Conservation (phyloP, 2,329 filamentous ascomycete species). For the Ascochyta pisi region DNA sequence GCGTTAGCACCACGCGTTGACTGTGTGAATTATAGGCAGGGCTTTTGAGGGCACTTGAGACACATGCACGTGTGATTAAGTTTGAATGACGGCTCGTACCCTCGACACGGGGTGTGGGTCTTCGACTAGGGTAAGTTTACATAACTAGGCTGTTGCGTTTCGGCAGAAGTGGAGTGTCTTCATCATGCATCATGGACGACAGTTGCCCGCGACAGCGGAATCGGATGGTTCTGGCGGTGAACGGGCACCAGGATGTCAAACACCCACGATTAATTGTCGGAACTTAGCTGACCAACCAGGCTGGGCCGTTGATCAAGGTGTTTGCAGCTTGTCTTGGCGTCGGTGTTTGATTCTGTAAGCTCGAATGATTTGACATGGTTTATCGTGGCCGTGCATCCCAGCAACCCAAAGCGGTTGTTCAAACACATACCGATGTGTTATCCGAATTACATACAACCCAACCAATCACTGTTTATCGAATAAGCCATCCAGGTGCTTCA, state of each 20-base stretch:
- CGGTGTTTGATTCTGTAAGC: background rate
- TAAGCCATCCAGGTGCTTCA: background rate
- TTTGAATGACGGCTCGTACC: background rate
- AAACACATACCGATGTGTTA: background rate
- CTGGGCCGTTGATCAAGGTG: background rate
- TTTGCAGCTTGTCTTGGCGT: background rate
- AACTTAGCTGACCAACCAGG: background rate
- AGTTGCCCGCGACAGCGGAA: background rate
- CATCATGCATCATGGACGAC: background rate
- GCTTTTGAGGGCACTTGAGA: background rate
- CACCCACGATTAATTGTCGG: background rate
- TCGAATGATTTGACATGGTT: background rate
- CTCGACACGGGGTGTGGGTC: too few species aligned
- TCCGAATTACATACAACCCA: too few species aligned
- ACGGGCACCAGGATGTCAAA: background rate
- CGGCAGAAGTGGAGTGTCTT: constrained; percentile 1
- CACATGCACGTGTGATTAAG: background rate
- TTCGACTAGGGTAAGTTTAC: background rate
- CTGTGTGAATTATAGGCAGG: background rate
- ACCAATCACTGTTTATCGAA: background rate
- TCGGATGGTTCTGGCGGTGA: constrained; percentile 6
- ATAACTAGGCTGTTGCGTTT: background rate
- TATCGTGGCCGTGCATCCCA: background rate
- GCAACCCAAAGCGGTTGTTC: background rate
- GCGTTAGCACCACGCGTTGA: background rate